Evolutionary conservation across 192 early-diverging fungal species (phyloP), one percentile per base, ranked within the genome.

Genomic region (Coemansia sp.): DNA sequence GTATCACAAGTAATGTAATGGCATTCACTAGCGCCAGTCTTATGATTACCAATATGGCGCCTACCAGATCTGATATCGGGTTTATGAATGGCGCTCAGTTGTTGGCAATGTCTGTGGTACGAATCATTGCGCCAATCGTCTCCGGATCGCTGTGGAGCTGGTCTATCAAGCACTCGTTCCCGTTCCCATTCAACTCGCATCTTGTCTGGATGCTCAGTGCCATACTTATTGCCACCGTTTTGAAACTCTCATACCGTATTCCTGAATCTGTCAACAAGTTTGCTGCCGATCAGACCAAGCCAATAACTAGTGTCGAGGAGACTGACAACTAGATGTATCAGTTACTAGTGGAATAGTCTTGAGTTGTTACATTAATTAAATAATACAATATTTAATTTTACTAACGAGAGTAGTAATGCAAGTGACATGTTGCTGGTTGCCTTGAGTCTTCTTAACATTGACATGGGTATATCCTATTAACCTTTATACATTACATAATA

Each of bases 11-110:
- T 33, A 59, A 47, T 16, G 65, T 84, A 2, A 15, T 84, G 42
- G 36, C 73, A 3, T 72, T 70, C 31, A 78, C 81, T 0, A 78
- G 81, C 42, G 41, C 73, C 34, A 84, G 70, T 29, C 63, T 84
- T 33, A 18, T 83, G 15, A 70, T 77, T 22, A 62, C 70, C 31
- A 83, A 83, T 24, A 57, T 83, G 41, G 80, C 80, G 1, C 76
- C 80, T 16, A 66, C 55, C 11, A 75, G 33, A 43, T 57, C 76
- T 0, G 70, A 64, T 5, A 73, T 84, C 7, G 81, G 81, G 22
- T 46, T 75, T 11, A 73, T 79, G 65, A 84, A 84, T 31, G 68
- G 77, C 16, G 16, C 67, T 8, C 81, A 84, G 77, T 74, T 79
- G 57, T 60, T 79, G 43, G 55, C 65, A 0, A 67, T 70, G 9